These are phyloP conservation scores for Tuber indicum DNA, from an alignment of 495 filamentous ascomycete species.

Conservation along the genomic window DNA sequence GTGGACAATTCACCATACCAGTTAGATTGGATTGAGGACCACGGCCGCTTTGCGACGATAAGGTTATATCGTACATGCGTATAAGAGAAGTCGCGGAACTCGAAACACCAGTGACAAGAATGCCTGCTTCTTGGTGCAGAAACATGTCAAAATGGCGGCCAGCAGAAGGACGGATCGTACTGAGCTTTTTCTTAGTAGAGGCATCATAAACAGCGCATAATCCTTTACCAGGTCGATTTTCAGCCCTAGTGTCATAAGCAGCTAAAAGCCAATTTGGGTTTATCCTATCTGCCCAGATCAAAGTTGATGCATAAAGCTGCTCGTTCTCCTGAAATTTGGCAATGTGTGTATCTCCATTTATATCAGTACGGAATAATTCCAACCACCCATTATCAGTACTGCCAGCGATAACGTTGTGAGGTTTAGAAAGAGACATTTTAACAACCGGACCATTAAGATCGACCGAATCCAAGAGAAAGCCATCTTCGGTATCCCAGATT, in stretches of 20 bases:
- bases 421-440: slow-evolving; percentile 51
- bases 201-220: neutral
- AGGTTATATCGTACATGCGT: neutral
- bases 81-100: neutral
- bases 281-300: slow-evolving; percentile 18
- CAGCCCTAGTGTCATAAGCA: slow-evolving; percentile 32
- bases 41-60: neutral
- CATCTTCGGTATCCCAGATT: slow-evolving; percentile 55
- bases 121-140: slow-evolving; percentile 16
- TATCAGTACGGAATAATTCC: slow-evolving; percentile 44
- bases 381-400: slow-evolving; percentile 48
- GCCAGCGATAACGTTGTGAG: slow-evolving; percentile 45
- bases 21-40: neutral
- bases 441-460: slow-evolving; percentile 59
- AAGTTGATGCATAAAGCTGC: slow-evolving; percentile 19
- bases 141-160: slow-evolving; percentile 33
- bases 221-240: neutral
- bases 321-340: slow-evolving; percentile 10
- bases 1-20: slow-evolving; percentile 59
- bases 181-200: neutral
- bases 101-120: neutral
- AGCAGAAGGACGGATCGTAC: slow-evolving; percentile 2
- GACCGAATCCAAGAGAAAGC: slow-evolving; percentile 43
- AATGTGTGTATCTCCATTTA: slow-evolving; percentile 11
- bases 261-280: slow-evolving; percentile 24